Conservation (phyloP, 495 filamentous ascomycete genomes). For the Penicillium verhagenii region DNA sequence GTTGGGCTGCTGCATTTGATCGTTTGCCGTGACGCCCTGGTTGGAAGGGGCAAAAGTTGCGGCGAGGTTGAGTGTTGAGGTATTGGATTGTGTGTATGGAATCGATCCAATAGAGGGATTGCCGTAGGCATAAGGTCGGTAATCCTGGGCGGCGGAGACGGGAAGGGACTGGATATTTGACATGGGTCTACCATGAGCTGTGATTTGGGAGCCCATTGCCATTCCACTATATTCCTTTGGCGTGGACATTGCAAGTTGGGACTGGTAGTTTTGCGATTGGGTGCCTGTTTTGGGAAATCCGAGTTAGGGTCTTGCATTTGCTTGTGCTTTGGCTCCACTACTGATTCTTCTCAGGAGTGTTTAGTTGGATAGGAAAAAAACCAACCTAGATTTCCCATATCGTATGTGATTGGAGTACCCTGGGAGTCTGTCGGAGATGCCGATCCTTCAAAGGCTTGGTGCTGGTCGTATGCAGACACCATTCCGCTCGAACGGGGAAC, state of each 20-base stretch:
- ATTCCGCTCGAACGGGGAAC: slow-evolving; percentile 31
- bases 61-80: slow-evolving; percentile 40
- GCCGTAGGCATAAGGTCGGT: slow-evolving; percentile 38
- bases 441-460: slow-evolving; percentile 36
- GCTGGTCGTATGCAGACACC: slow-evolving; percentile 33
- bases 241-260: slow-evolving; percentile 31
- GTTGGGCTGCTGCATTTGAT: slow-evolving; percentile 25
- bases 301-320: slow-evolving; percentile 11
- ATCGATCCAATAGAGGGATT: slow-evolving; percentile 32
- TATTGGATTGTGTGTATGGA: slow-evolving; percentile 36
- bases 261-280: slow-evolving; percentile 35
- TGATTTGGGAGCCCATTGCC: slow-evolving; percentile 34
- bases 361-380: background rate
- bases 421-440: slow-evolving; percentile 39
- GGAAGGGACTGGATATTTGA: slow-evolving; percentile 32
- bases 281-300: slow-evolving; percentile 19
- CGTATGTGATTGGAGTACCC: slow-evolving; percentile 23
- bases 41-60: slow-evolving; percentile 33
- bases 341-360: background rate
- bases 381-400: slow-evolving; percentile 28
- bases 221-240: slow-evolving; percentile 30
- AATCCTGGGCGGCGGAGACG: slow-evolving; percentile 35
- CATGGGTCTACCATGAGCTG: slow-evolving; percentile 29
- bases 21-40: slow-evolving; percentile 22
- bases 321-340: background rate